Evolutionary conservation across 371 early-diverging fungal species (phyloP).

Genomic region (Chytridium lagenaria): DNA sequence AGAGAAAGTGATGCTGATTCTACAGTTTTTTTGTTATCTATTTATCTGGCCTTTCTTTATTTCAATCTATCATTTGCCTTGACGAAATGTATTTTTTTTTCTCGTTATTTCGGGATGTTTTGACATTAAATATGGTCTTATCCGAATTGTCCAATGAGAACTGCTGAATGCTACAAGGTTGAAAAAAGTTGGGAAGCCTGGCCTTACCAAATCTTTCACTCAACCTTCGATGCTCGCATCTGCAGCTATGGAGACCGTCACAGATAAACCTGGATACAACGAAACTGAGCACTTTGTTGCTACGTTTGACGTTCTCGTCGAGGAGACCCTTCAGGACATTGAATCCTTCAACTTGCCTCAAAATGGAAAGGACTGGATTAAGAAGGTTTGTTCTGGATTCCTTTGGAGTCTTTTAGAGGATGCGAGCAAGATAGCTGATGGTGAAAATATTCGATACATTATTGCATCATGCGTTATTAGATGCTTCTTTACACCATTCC

Average conservation of each 20-base stretch:
- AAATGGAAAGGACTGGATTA: constrained; percentile 76
- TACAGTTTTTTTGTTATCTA: not conserved
- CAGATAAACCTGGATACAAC: constrained; percentile 24
- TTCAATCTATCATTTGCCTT: too few relatives aligned
- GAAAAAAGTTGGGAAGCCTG: too few relatives aligned
- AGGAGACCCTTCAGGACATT: constrained; percentile 70
- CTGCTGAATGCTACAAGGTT: not conserved
- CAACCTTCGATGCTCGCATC: not conserved
- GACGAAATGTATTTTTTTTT: too few relatives aligned
- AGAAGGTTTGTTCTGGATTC: too few relatives aligned
- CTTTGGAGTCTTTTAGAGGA: too few relatives aligned
- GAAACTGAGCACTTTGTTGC: constrained; percentile 44
- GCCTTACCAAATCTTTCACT: too few relatives aligned
- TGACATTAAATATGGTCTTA: not conserved
- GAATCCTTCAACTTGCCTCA: constrained; percentile 70
- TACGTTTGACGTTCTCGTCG: constrained; percentile 55
- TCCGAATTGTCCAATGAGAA: not conserved
- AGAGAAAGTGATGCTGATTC: not conserved
- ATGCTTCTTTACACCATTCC: constrained; percentile 79
- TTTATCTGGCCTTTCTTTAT: not conserved
- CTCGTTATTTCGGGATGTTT: too few relatives aligned
- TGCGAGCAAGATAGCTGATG: constrained; percentile 34
- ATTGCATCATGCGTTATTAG: constrained; percentile 40
- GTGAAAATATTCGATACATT: not conserved
- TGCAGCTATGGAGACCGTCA: not conserved